Percentiles rank a stretch among this genome's conserved stretches.
phyloP scores from a whole-genome alignment of 345 rosid genomes.

The Hypericum androsaemum region DNA sequence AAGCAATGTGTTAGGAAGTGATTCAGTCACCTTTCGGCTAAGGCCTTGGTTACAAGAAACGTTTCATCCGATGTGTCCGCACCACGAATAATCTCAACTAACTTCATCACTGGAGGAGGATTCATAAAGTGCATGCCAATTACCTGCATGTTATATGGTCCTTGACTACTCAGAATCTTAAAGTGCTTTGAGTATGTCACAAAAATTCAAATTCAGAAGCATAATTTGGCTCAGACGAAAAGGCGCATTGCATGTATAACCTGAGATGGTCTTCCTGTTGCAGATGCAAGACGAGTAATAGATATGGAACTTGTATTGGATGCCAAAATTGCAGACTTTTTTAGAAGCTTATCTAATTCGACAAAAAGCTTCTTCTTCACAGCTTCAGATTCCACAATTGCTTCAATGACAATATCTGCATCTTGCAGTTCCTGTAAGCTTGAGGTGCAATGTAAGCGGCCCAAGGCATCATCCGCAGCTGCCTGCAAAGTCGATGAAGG shows the following conservation, averaged over 20 bases:
- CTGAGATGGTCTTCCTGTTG: slow-evolving; percentile 64
- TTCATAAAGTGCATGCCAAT: slow-evolving; percentile 96
- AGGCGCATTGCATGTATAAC: slow-evolving; percentile 22
- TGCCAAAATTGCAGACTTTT: slow-evolving; percentile 63
- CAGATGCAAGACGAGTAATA: slow-evolving; percentile 75
- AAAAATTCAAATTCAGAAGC: not conserved
- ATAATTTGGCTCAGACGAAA: not conserved
- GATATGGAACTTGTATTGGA: slow-evolving; percentile 91
- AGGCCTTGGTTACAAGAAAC: slow-evolving; percentile 39
- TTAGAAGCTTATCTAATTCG: slow-evolving; percentile 49
- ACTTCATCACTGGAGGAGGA: slow-evolving; percentile 94
- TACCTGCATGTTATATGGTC: slow-evolving; percentile 32
- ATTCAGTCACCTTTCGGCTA: slow-evolving; percentile 61
- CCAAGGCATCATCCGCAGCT: slow-evolving; percentile 45
- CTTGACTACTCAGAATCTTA: slow-evolving; percentile 7
- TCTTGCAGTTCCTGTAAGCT: slow-evolving; percentile 44
- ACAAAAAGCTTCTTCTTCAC: slow-evolving; percentile 58
- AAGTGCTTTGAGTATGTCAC: not conserved
- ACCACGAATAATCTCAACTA: slow-evolving; percentile 84
- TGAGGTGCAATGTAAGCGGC: slow-evolving; percentile 45
- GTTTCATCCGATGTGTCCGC: slow-evolving; percentile 80
- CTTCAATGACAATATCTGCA: slow-evolving; percentile 69
- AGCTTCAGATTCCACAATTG: slow-evolving; percentile 80
- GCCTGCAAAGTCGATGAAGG: slow-evolving; percentile 28
- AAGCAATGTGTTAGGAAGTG: not conserved